Base-by-base conservation (phyloP, 257 asterid species). In the Phtheirospermum japonicum region DNA sequence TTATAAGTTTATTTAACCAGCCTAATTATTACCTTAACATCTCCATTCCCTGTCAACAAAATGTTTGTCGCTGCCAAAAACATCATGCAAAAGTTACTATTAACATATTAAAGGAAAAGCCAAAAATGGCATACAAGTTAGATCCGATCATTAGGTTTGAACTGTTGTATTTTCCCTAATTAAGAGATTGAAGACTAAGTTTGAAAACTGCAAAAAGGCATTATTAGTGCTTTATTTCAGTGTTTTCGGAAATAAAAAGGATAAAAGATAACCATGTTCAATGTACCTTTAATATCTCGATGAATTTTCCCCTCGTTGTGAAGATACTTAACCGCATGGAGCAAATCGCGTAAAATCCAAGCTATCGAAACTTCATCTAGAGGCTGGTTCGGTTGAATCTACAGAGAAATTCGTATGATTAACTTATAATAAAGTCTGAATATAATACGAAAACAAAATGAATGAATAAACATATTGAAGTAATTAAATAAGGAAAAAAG, bases 261-360 rank as follows among this genome's bases (percentile, higher is more conserved):
- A 48, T 33, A 26, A 40, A 66, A 20, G 36, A 57, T 34, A 10
- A 51, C 40, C 61, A 32, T 32, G 46, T 57, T 63, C 64, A 56
- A 48, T 28, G 56, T 77, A 93, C 99, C 97, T 87, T 93, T 93
- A 71, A 93, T 89, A 84, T 93, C 99, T 66, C 99, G 85, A 76
- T 93, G 99, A 75, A 93, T 93, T 79, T 93, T 93, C 53, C 99
- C 99, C 83, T 93, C 99, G 26, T 57, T 82, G 80, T 93, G 99
- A 66, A 93, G 99, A 74, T 93, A 93, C 64, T 93, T 97, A 61
- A 93, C 50, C 36, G 99, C 99, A 68, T 89, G 94, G 71, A 93
- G 97, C 79, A 89, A 79, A 79, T 93, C 97, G 36, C 96, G 93
- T 34, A 93, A 79, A 77, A 93, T 93, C 76, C 85, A 93, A 63